Evolutionary conservation across 805 yeast species (phyloP).

Genomic region (Nakazawaea holstii): DNA sequence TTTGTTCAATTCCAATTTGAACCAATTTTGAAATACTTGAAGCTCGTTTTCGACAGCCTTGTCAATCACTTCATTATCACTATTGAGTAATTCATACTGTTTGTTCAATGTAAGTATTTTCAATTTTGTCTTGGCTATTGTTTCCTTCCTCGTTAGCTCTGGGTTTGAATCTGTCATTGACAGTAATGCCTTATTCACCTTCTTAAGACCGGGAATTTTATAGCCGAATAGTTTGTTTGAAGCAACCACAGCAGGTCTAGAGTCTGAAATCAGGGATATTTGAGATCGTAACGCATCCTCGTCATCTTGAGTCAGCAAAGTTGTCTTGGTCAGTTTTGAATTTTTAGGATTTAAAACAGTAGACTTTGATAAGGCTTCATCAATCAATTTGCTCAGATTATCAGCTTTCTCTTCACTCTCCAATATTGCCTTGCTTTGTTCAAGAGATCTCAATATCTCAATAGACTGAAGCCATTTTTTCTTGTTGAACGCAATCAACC

Average conservation of each 20-base stretch:
- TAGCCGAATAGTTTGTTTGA: constrained; percentile 19
- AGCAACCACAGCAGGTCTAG: constrained; percentile 23
- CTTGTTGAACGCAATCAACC: constrained; percentile 27
- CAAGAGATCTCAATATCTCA: constrained; percentile 21
- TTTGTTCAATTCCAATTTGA: constrained; percentile 19
- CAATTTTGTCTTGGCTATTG: constrained; percentile 23
- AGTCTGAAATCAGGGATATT: constrained; percentile 26
- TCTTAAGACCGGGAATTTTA: constrained; percentile 29
- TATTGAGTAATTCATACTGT: constrained; percentile 21
- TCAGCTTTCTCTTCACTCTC: constrained; percentile 24
- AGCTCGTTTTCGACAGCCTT: constrained; percentile 20
- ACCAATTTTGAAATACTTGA: constrained; percentile 25
- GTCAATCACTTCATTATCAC: constrained; percentile 22
- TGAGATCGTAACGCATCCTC: constrained; percentile 6
- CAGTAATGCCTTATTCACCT: constrained; percentile 25
- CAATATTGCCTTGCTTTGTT: constrained; percentile 19
- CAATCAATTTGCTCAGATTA: constrained; percentile 25
- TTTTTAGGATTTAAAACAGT: background rate
- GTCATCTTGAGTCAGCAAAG: background rate
- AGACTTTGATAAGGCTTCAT: constrained; percentile 16
- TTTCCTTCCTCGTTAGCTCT: constrained; percentile 27
- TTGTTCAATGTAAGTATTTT: constrained; percentile 25
- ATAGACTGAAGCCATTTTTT: constrained; percentile 27
- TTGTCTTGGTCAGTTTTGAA: background rate
- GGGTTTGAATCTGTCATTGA: constrained; percentile 30